Evolutionary conservation across 148 eudicot genomes (phyloP), one percentile per base, ranked within the genome.

Genomic region (Fagopyrum tataricum): DNA sequence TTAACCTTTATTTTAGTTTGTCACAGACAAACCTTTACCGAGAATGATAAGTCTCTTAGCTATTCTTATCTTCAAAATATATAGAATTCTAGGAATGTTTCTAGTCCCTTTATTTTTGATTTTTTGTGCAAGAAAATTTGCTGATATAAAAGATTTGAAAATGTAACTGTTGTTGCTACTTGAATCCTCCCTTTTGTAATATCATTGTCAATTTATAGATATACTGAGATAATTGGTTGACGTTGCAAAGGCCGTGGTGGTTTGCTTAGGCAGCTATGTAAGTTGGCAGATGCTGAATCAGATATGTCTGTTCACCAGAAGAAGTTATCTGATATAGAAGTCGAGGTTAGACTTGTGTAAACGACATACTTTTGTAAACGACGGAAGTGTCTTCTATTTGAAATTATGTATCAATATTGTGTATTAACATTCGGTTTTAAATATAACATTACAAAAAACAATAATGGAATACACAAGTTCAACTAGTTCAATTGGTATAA

Each of bases 191-290:
- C n/a, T n/a, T n/a, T n/a, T 59, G 67, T 59, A 31, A 62, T 31
- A 62, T 37, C 37, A 31, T 5, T 13, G 18, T 62, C 68, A 31
- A 13, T 62, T 31, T 37, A 42, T 17, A 42, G 49, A 69, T 4
- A 15, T n/a, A n/a, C 75, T 82, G 75, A 77, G 12, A 51, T 67
- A 67, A 40, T 41, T 71, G 47, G 66, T 76, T 73, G 56, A 44
- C 78, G 72, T 81, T 86, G 85, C 88, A 95, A 97, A 85, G 97
- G 97, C 58, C 97, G 99, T 53, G 97, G 97, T 81, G 94, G 92
- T 69, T 80, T 92, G 79, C 82, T 92, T 56, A 85, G 91, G 72
- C 88, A 87, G 77, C 96, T 95, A 73, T 87, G 86, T 86, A 88
- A 81, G 75, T 82, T 90, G 82, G 91, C 92, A 71, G 94, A 88